Percentiles rank a stretch among this genome's conserved stretches.
Evolutionary conservation across 2,329 filamentous ascomycete species (phyloP).

Genomic region (Claviceps citrina): DNA sequence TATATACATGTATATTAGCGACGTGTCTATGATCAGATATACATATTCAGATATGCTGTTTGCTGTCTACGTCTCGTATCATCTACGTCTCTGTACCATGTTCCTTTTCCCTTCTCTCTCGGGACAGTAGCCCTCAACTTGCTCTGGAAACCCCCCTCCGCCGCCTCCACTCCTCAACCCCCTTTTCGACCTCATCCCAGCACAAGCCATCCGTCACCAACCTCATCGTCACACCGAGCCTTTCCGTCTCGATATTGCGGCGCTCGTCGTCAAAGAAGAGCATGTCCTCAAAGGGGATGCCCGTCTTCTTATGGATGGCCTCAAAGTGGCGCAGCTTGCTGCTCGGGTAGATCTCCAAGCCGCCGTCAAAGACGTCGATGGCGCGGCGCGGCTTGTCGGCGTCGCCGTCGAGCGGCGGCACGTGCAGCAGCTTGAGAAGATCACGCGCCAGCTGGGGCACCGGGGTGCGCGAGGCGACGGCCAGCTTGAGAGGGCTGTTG

Average conservation of each 20-base stretch:
- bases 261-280: conserved; percentile 91
- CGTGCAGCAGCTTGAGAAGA: conserved; percentile 60
- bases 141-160: conserved; percentile 32
- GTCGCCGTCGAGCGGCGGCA: conserved; percentile 21
- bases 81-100: too few species aligned
- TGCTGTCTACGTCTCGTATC: too few species aligned
- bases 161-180: conserved; percentile 67
- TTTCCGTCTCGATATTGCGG: conserved; percentile 68
- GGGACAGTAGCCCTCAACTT: too few species aligned
- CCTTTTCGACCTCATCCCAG: conserved; percentile 61
- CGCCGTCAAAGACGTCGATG: conserved; percentile 44
- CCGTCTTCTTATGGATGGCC: conserved; percentile 53
- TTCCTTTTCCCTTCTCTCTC: too few species aligned
- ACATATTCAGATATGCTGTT: too few species aligned
- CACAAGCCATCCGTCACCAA: conserved; percentile 67
- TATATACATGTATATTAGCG: too few species aligned
- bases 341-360: conserved; percentile 55
- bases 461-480: conserved; percentile 64
- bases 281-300: conserved; percentile 66
- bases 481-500: conserved; percentile 33
- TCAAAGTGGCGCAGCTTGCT: conserved; percentile 79
- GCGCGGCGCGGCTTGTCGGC: conserved; percentile 27
- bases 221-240: conserved; percentile 68
- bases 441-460: conserved; percentile 68
- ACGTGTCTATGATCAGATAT: too few species aligned